Conservation (phyloP, 148 eudicot species). For the Tetragonia tetragonoides region DNA sequence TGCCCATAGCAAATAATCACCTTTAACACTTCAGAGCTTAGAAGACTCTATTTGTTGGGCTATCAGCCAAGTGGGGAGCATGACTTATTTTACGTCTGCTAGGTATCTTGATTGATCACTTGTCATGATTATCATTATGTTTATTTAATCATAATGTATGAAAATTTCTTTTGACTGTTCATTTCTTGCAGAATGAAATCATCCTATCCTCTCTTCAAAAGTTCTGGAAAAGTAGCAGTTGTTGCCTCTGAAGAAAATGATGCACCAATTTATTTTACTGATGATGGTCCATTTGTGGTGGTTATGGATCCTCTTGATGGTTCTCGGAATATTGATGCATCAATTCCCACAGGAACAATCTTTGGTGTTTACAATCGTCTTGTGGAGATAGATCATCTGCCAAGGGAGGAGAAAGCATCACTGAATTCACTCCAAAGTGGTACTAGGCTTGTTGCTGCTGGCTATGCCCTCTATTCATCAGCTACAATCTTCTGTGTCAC, state of each 20-base stretch:
- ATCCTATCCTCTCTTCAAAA: slow-evolving; percentile 61
- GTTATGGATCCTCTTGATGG: slow-evolving; percentile 97
- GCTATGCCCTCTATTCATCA: slow-evolving; percentile 95
- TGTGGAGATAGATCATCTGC: slow-evolving; percentile 64
- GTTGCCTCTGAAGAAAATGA: slow-evolving; percentile 99
- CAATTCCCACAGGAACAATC: slow-evolving; percentile 95
- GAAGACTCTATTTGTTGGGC: background rate
- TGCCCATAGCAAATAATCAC: background rate
- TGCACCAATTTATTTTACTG: slow-evolving; percentile 70
- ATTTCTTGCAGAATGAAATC: slow-evolving; percentile 76
- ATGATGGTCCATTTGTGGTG: slow-evolving; percentile 88
- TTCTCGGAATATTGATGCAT: slow-evolving; percentile 93
- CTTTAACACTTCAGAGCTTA: background rate
- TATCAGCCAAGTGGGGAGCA: background rate
- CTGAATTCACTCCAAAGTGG: slow-evolving; percentile 91
- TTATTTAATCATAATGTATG: background rate
- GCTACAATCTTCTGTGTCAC: slow-evolving; percentile 85
- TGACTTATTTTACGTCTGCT: background rate
- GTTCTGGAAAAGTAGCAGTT: slow-evolving; percentile 91
- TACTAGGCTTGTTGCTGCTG: slow-evolving; percentile 72
- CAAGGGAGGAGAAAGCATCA: slow-evolving; percentile 66
- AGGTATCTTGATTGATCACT: background rate
- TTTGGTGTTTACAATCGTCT: slow-evolving; percentile 86
- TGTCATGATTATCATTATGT: background rate
- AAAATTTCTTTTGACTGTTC: background rate